A percentile compares a stretch with the other conserved stretches of the same genome.
phyloP scores from a whole-genome alignment of 495 filamentous ascomycete genomes.

The Hypoxylon cercidicola region DNA sequence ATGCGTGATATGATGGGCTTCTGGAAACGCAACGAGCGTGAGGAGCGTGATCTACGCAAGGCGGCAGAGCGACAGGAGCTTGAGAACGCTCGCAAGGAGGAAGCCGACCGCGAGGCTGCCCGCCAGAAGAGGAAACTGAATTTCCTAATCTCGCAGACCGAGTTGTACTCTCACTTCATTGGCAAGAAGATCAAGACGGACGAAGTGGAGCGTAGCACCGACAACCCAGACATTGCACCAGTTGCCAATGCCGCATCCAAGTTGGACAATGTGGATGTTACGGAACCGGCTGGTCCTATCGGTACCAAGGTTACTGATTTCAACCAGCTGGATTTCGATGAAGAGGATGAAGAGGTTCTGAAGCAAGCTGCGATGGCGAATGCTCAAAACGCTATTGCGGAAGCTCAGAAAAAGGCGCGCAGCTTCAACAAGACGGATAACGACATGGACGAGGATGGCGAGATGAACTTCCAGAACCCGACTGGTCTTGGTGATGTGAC shows the following conservation, averaged over 20 bases:
- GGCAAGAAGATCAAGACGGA: constrained; percentile 98
- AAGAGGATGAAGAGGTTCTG: constrained; percentile 86
- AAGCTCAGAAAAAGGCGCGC: constrained; percentile 91
- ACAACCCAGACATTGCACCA: constrained; percentile 73
- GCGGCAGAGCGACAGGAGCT: constrained; percentile 95
- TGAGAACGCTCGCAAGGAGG: constrained; percentile 94
- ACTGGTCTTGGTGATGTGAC: constrained; percentile 92
- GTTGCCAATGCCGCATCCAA: constrained; percentile 55
- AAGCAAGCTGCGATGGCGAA: constrained; percentile 90
- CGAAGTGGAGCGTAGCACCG: constrained; percentile 88
- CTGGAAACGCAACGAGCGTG: constrained; percentile 99
- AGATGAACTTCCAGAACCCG: constrained; percentile 99
- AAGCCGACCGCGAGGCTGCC: constrained; percentile 96
- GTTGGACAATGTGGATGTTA: constrained; percentile 63
- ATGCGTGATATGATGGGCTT: constrained; percentile 99
- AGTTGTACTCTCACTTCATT: constrained; percentile 99
- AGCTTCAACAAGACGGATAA: constrained; percentile 82
- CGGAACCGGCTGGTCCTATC: constrained; percentile 66
- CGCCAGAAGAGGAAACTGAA: constrained; percentile 98
- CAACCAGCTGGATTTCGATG: constrained; percentile 94
- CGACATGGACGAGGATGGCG: constrained; percentile 81
- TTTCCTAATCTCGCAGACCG: constrained; percentile 98
- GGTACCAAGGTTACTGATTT: constrained; percentile 86
- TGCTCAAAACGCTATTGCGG: constrained; percentile 93
- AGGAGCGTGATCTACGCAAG: constrained; percentile 93